Base-by-base conservation (phyloP, 371 early-diverging fungal genomes). In the Mortierella sp. region DNA sequence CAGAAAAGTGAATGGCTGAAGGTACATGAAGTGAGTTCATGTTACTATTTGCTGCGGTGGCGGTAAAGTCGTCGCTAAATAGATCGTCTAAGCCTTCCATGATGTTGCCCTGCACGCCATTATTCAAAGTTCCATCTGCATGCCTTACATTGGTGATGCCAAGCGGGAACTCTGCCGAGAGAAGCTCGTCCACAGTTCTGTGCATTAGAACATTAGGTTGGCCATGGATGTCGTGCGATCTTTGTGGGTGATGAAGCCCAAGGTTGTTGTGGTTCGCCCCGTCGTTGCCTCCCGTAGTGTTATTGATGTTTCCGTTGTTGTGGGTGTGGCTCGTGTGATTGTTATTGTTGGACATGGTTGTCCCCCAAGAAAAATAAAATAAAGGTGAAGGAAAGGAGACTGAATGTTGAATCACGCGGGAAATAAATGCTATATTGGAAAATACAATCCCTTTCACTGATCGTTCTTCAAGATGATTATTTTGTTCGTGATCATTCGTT, bases 51-150 rank as follows among this genome's bases (percentile, higher is more conserved):
- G 69, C 0, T 7, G 66, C 16, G 32, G 58, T 67, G 33, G 71
- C 13, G 4, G 74, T 40, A 58, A 71, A 80, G 57, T 74, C 80
- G 13, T 80, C 80, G 19, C 65, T 65, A 62, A 80, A 80, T 15
- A 80, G 68, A 66, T 78, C 78, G 62, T 80, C 80, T 33, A 80
- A 67, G 11, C 66, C 74, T 13, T 80, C 80, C 73, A 78, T 78
- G 59, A 72, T 69, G 67, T 73, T 78, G 13, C 62, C 66, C 15
- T 78, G 78, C 2, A 60, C 74, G n/a, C 60, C 64, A 15, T 40
- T 70, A 55, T 64, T 70, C 52, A 77, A 16, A n/a, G 57, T 40
- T 52, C 60, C 71, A 22, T 47, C 47, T 5, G 67, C 11, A 43
- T 70, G 80, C n/a, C 32, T 36, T 2, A 66, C 74, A 50, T 58